Evolutionary conservation across 305 asterid genomes (phyloP).

Genomic region (Solanum hybrid): DNA sequence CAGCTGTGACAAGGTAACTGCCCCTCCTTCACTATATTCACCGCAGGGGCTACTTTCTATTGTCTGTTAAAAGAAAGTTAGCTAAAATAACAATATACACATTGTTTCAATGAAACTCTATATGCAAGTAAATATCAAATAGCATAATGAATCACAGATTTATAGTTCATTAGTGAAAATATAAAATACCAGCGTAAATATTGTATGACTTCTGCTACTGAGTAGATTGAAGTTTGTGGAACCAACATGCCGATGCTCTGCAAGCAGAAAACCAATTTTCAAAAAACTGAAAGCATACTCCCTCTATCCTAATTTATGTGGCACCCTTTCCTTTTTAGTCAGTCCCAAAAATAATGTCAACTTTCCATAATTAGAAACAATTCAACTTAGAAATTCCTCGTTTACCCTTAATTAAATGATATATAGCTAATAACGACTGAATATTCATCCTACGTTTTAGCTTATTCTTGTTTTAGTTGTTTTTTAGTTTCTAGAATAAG

Average conservation of each 20-base stretch:
- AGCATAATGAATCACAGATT: background rate
- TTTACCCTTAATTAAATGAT: background rate
- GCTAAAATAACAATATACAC: background rate
- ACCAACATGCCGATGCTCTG: slow-evolving; percentile 99
- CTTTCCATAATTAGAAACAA: background rate
- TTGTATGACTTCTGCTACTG: slow-evolving; percentile 99
- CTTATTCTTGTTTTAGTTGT: background rate
- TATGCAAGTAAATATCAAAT: background rate
- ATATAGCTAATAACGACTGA: background rate
- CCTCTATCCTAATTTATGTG: background rate
- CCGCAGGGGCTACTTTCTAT: slow-evolving; percentile 96
- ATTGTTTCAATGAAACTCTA: background rate
- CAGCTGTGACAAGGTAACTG: slow-evolving; percentile 94
- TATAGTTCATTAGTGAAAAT: slow-evolving; percentile 2
- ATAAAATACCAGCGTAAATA: slow-evolving; percentile 81
- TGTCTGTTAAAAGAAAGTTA: slow-evolving; percentile 43
- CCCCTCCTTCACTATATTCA: slow-evolving; percentile 76
- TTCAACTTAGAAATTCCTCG: background rate
- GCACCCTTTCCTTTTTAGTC: background rate
- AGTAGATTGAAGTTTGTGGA: slow-evolving; percentile 94
- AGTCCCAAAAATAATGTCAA: background rate
- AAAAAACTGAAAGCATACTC: background rate
- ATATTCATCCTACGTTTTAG: background rate
- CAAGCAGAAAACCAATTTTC: slow-evolving; percentile 16
- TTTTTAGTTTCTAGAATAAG: background rate